phyloP scores from a whole-genome alignment of 2,329 filamentous ascomycete genomes.

The Hypoxylon sp. region DNA sequence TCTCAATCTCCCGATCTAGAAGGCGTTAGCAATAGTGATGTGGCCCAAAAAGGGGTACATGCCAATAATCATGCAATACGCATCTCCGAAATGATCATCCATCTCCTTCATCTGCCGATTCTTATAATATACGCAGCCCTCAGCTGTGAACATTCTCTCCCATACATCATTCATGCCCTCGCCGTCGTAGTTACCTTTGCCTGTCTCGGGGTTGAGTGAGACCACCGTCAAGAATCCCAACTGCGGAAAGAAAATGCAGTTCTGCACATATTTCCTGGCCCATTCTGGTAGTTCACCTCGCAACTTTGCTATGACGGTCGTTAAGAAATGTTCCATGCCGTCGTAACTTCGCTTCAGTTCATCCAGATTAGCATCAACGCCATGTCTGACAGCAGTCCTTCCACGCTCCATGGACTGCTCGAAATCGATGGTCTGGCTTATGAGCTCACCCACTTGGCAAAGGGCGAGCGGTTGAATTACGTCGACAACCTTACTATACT shows the following conservation, averaged over 20 bases:
- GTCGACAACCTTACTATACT: constrained; percentile 53
- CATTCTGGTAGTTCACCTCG: constrained; percentile 72
- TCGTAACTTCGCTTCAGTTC: constrained; percentile 81
- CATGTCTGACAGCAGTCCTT: constrained; percentile 78
- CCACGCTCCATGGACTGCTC: constrained; percentile 78
- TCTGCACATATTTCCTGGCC: constrained; percentile 67
- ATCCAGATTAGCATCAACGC: constrained; percentile 82
- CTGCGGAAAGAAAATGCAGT: constrained; percentile 92
- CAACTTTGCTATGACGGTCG: constrained; percentile 74
- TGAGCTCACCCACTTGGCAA: constrained; percentile 73
- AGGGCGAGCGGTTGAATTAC: constrained; percentile 70
- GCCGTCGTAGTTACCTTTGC: constrained; percentile 73
- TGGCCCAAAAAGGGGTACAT: constrained; percentile 48
- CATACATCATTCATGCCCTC: constrained; percentile 71
- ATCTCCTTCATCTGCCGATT: constrained; percentile 84
- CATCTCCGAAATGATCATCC: constrained; percentile 84
- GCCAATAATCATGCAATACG: constrained; percentile 87
- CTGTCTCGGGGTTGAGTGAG: constrained; percentile 69
- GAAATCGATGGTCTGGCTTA: constrained; percentile 84
- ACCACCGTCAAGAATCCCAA: constrained; percentile 90
- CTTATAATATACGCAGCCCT: constrained; percentile 85
- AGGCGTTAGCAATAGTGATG: constrained; percentile 25
- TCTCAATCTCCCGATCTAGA: constrained; percentile 87
- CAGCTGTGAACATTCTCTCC: constrained; percentile 82
- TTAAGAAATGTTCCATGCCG: constrained; percentile 80